Evolutionary conservation across 1,284 basidiomycete species (phyloP), one percentile per base, ranked within the genome.

Genomic region (Chalciporus sp.): DNA sequence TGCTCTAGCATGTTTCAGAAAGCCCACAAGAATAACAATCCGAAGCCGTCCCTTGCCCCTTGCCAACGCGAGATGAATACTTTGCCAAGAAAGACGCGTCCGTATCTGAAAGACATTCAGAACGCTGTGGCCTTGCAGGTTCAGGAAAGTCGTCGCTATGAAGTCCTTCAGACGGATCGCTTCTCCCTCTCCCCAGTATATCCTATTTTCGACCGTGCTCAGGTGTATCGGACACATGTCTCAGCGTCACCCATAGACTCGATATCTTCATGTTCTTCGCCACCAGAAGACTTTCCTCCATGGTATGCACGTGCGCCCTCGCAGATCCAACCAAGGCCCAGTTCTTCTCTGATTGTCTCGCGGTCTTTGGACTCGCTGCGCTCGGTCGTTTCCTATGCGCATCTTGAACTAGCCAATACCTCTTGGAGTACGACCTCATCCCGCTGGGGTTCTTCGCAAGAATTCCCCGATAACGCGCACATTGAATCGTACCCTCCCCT

Each of bases 21-120:
- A 17, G 39, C 28, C 29, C 20, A 17, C 37, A 42, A 42, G 10
- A 31, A 49, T 11, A 42, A 23, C 17, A 14, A 28, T 16, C 4
- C 14, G 1, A 29, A 10, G 39, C 17, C 27, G 17, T 35, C 29
- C 1, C 9, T 17, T 11, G 26, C 20, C 10, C 19, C 39, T 42
- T 40, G 6, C 40, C 27, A 37, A 26, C 23, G 23, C 23, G 37
- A 39, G 39, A 47, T n/a, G 14, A 39, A 23, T 29, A 23, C 31
- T 23, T 17, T 10, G 26, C 10, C 28, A 26, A 48, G 31, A 37
- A 56, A 56, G 47, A 10, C 51, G n/a, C 52, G 53, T 14, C 28
- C 49, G 14, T 29, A 60, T 8, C 52, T 67, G 9, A 55, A 44
- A 33, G 58, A 66, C 42, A 33, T 65, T 17, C 61, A 58, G 50